Percentiles rank a stretch among this genome's conserved stretches.
Evolutionary conservation across 2,329 filamentous ascomycete species (phyloP).

Genomic region (Apiospora rasikravindrae): DNA sequence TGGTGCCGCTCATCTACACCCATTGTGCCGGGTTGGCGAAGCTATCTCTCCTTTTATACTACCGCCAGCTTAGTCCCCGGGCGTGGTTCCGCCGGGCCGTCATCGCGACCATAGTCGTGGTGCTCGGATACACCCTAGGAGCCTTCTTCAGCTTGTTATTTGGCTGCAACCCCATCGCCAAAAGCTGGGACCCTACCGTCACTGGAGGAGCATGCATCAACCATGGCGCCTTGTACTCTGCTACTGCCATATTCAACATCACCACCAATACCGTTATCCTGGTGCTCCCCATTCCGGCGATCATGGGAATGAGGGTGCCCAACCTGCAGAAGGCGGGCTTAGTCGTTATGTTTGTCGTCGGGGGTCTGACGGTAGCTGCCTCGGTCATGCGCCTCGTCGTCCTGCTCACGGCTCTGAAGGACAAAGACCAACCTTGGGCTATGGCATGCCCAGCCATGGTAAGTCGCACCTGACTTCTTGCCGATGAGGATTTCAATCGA

Average conservation of each 20-base stretch:
- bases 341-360: slow-evolving; percentile 44
- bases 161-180: slow-evolving; percentile 32
- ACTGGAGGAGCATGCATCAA: slow-evolving; percentile 42
- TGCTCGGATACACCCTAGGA: slow-evolving; percentile 20
- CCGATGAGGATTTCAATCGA: background rate
- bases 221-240: slow-evolving; percentile 47
- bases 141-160: slow-evolving; percentile 25
- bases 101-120: slow-evolving; percentile 26
- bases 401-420: background rate
- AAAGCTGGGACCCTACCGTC: slow-evolving; percentile 28
- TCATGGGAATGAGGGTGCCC: slow-evolving; percentile 45
- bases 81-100: slow-evolving; percentile 28
- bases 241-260: slow-evolving; percentile 46
- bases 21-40: slow-evolving; percentile 33
- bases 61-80: slow-evolving; percentile 31
- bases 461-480: background rate
- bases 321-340: slow-evolving; percentile 46
- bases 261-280: slow-evolving; percentile 47
- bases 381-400: slow-evolving; percentile 17
- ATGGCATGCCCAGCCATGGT: background rate
- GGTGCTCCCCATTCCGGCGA: slow-evolving; percentile 44
- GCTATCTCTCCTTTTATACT: slow-evolving; percentile 33
- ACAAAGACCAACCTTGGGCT: slow-evolving; percentile 14
- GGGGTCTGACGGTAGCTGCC: slow-evolving; percentile 36
- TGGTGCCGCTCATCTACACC: slow-evolving; percentile 27